Conservation (phyloP, 257 asterid genomes). For the Forsythia suspensa region DNA sequence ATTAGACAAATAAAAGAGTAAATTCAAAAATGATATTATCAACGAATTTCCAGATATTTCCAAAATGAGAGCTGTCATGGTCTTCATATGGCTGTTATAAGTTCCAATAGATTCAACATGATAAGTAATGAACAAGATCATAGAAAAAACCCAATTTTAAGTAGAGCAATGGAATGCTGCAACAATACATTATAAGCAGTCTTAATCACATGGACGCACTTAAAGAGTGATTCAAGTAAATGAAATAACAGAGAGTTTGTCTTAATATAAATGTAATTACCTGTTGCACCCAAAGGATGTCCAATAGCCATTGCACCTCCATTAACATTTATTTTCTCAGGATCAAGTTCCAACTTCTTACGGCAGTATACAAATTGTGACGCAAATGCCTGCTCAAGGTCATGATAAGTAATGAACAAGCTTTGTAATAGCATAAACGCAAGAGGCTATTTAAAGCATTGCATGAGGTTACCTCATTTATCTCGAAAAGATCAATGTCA, state of each 20-base stretch:
- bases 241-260: not conserved
- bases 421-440: not conserved
- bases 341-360: slow-evolving; percentile 90
- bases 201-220: not conserved
- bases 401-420: slow-evolving; percentile 14
- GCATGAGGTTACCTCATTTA: slow-evolving; percentile 66
- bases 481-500: slow-evolving; percentile 94
- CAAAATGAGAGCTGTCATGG: not conserved
- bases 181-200: no score
- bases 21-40: not conserved
- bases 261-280: slow-evolving; percentile 30
- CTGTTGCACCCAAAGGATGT: slow-evolving; percentile 98
- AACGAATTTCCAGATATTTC: not conserved
- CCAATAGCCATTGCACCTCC: slow-evolving; percentile 99
- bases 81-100: not conserved
- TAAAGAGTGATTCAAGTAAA: not conserved
- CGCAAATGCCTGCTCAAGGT: slow-evolving; percentile 76
- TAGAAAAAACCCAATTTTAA: not conserved
- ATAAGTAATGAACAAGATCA: not conserved
- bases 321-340: slow-evolving; percentile 93
- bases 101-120: not conserved
- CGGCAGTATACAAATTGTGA: slow-evolving; percentile 92
- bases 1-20: not conserved
- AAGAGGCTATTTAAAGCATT: not conserved
- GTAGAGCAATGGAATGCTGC: not conserved